These are phyloP conservation scores for Dipteronia dyeriana DNA, from an alignment of 345 rosid species.

Conservation along the genomic window DNA sequence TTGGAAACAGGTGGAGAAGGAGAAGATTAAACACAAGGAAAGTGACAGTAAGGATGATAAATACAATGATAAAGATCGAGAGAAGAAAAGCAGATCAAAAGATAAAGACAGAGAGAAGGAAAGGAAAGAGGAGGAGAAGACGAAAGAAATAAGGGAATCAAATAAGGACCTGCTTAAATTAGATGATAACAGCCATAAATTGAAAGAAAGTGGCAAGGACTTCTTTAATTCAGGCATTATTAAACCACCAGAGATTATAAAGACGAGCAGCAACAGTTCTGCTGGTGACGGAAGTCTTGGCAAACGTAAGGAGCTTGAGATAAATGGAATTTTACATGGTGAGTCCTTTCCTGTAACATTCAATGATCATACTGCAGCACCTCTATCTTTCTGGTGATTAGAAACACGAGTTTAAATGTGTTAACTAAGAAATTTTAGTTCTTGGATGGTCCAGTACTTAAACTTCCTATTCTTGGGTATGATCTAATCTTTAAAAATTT, in stretches of 20 bases:
- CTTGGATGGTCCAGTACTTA: conserved; percentile 23
- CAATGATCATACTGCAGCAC: conserved; percentile 20
- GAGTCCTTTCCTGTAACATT: conserved; percentile 39
- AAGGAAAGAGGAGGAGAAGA: conserved; percentile 45
- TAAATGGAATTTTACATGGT: conserved; percentile 71
- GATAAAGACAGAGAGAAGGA: conserved; percentile 38
- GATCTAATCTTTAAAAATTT: conserved; percentile 1
- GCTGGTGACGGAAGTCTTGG: conserved; percentile 34
- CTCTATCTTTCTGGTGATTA: conserved; percentile 24
- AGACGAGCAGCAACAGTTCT: conserved; percentile 20
- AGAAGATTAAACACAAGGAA: conserved; percentile 37
- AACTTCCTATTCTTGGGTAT: conserved; percentile 21
- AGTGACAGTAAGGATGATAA: conserved; percentile 33
- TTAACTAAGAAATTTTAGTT: conserved; percentile 7
- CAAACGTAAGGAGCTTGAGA: conserved; percentile 60
- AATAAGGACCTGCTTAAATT: conserved; percentile 39
- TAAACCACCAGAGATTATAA: conserved; percentile 20
- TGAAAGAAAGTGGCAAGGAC: conserved; percentile 25
- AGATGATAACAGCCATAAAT: conserved; percentile 18
- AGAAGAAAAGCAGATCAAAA: conserved; percentile 35
- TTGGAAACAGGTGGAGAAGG: conserved; percentile 38
- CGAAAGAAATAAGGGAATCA: conserved; percentile 34
- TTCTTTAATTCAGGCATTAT: conserved; percentile 22
- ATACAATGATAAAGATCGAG: conserved; percentile 32
- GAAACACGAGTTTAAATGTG: conserved; percentile 19